Percentiles rank a stretch among this genome's conserved stretches.
Evolutionary conservation across 345 rosid species (phyloP).

Genomic region (Nephelium lappaceum): DNA sequence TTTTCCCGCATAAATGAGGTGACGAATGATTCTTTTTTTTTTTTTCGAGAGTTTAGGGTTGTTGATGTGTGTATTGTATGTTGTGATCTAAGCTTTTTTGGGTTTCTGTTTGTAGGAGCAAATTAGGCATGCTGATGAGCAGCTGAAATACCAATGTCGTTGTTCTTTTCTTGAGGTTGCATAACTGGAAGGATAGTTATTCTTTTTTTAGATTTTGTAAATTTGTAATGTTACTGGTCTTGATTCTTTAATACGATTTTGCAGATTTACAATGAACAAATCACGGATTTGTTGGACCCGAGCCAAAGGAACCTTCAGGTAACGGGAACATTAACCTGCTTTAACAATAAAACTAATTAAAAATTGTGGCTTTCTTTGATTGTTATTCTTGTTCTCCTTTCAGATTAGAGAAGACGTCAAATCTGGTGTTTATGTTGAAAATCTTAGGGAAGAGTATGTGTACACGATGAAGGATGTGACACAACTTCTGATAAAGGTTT

Average conservation of each 20-base stretch:
- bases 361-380: slow-evolving; percentile 16
- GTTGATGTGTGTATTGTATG: slow-evolving; percentile 12
- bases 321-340: slow-evolving; percentile 9
- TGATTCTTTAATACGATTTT: slow-evolving; percentile 32
- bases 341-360: not conserved
- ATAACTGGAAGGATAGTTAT: slow-evolving; percentile 18
- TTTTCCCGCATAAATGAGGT: slow-evolving; percentile 92
- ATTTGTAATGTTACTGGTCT: not conserved
- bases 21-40: slow-evolving; percentile 23
- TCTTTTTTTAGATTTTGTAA: not conserved
- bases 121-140: slow-evolving; percentile 74
- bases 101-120: slow-evolving; percentile 65
- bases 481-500: slow-evolving; percentile 80
- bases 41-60: slow-evolving; percentile 10
- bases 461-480: slow-evolving; percentile 78
- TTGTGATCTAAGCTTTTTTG: slow-evolving; percentile 8
- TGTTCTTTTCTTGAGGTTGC: slow-evolving; percentile 96
- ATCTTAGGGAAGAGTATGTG: slow-evolving; percentile 81
- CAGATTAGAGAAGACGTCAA: slow-evolving; percentile 98
- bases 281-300: slow-evolving; percentile 94
- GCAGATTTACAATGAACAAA: slow-evolving; percentile 98
- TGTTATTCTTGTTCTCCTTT: slow-evolving; percentile 17
- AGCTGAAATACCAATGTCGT: slow-evolving; percentile 93
- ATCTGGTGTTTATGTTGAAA: slow-evolving; percentile 92
- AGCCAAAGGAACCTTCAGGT: slow-evolving; percentile 90